phyloP scores from a whole-genome alignment of 352 stramenopile genomes.

The Phytophthora ramorum region DNA sequence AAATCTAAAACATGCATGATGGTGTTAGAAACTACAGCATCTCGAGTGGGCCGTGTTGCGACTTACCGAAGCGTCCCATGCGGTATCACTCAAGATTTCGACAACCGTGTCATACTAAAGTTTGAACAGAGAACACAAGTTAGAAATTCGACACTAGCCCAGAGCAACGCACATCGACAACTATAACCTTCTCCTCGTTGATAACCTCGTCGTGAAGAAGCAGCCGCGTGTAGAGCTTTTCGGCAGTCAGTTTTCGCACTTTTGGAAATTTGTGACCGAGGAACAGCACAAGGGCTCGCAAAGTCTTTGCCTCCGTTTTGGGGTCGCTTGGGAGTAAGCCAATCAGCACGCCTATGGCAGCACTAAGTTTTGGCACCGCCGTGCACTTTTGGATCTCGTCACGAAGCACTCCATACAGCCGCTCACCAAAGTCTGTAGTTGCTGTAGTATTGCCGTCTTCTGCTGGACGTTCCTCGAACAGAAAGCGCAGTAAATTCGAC shows the following conservation, averaged over 20 bases:
- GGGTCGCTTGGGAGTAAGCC: slow-evolving; percentile 72
- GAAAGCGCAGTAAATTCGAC: slow-evolving; percentile 57
- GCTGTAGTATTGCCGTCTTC: slow-evolving; percentile 25
- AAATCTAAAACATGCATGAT: slow-evolving; percentile 43
- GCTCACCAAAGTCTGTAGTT: slow-evolving; percentile 60
- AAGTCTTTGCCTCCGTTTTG: slow-evolving; percentile 55
- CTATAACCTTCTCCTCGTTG: slow-evolving; percentile 63
- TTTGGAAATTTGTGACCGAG: slow-evolving; percentile 87
- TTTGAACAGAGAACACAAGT: slow-evolving; percentile 6
- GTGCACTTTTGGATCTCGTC: slow-evolving; percentile 74
- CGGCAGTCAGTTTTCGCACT: slow-evolving; percentile 83
- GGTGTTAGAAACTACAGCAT: background rate
- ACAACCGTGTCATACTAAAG: slow-evolving; percentile 72
- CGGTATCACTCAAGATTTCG: slow-evolving; percentile 81
- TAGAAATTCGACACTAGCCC: background rate
- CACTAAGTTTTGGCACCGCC: slow-evolving; percentile 68
- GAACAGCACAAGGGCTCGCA: slow-evolving; percentile 81
- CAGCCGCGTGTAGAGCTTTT: slow-evolving; percentile 85
- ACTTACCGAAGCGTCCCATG: slow-evolving; percentile 81
- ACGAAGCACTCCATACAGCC: slow-evolving; percentile 67
- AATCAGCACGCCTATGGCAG: slow-evolving; percentile 75
- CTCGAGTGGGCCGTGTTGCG: background rate
- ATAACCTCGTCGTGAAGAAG: slow-evolving; percentile 80
- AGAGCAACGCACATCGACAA: background rate
- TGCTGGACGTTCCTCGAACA: slow-evolving; percentile 55